Evolutionary conservation across 352 stramenopile genomes (phyloP), one percentile per base, ranked within the genome.

Genomic region (Phytopythium kandeliae): DNA sequence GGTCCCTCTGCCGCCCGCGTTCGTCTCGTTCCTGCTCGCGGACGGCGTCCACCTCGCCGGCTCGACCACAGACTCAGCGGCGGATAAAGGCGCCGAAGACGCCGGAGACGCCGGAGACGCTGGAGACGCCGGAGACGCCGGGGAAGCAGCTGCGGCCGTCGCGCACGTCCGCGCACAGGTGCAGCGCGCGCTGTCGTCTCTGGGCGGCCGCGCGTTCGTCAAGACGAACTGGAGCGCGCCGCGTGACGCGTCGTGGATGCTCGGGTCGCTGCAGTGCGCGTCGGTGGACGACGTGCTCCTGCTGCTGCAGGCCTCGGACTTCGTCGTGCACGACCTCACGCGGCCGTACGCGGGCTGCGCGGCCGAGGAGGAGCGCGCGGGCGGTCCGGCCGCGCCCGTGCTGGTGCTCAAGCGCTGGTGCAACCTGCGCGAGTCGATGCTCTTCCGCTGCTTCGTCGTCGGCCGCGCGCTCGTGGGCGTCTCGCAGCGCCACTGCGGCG

Each of bases 151-250:
- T 53, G 62, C 15, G 0, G 57, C 70, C 30, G 74, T 85, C 35
- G 62, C 63, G 15, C 54, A 59, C 51, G 58, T 87, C 70, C 47
- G 73, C 42, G 21, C 57, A 8, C 43, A 89, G 54, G 78, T 98
- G 24, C 69, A 95, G 57, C 34, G 66, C 1, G 71, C 75, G 21
- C 63, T 97, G 21, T 30, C 60, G 22, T 45, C 60, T 16, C 75
- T 97, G 31, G 66, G 73, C n/a, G 83, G 86, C 24, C 62, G 73
- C 25, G 63, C 69, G 43, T 94, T 96, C 44, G 67, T 88, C 10
- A 98, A 98, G 70, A 78, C 97, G 48, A 98, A 98, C 63, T 98
- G 93, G 93, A 97, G 85, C 36, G 76, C 81, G 31, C 93, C 95
- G 5, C 91, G 85, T 22, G 95, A 98, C 65, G 89, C 93, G 26